Evolutionary conservation across 2,329 filamentous ascomycete species (phyloP).

Genomic region (Arthrinium puccinioides): DNA sequence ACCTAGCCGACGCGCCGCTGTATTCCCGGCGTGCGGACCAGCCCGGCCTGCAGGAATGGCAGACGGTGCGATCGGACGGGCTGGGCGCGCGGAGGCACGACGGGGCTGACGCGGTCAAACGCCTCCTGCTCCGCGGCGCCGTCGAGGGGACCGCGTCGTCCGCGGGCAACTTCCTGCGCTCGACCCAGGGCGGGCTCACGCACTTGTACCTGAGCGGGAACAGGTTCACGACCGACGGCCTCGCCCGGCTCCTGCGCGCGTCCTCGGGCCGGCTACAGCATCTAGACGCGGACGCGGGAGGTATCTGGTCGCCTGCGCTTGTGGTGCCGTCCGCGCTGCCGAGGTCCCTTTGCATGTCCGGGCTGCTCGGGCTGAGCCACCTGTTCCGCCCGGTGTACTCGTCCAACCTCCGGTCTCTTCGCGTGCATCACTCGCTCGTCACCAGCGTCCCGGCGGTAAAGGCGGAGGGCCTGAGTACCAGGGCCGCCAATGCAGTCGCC

Average conservation of each 20-base stretch:
- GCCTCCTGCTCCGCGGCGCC: conserved; percentile 16
- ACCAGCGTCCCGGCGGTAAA: conserved; percentile 44
- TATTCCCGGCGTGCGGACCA: conserved; percentile 23
- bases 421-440: conserved; percentile 53
- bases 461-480: conserved; percentile 26
- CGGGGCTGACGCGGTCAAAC: conserved; percentile 23
- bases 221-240: conserved; percentile 32
- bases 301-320: conserved; percentile 16
- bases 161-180: conserved; percentile 14
- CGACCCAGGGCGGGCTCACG: conserved; percentile 32
- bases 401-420: conserved; percentile 43
- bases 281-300: conserved; percentile 41
- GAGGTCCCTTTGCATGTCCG: conserved; percentile 26
- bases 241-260: conserved; percentile 34
- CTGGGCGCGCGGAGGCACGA: conserved; percentile 22
- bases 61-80: conserved; percentile 28
- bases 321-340: conserved; percentile 18
- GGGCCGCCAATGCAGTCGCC: conserved; percentile 31
- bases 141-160: conserved; percentile 7
- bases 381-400: conserved; percentile 45
- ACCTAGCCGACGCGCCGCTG: conserved; percentile 40
- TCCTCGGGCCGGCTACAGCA: conserved; percentile 41
- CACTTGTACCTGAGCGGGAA: conserved; percentile 49
- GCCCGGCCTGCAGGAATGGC: conserved; percentile 15
- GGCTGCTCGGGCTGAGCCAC: conserved; percentile 37